Base-by-base conservation (phyloP, 2,329 filamentous ascomycete genomes). In the Talaromyces amestolkiae region DNA sequence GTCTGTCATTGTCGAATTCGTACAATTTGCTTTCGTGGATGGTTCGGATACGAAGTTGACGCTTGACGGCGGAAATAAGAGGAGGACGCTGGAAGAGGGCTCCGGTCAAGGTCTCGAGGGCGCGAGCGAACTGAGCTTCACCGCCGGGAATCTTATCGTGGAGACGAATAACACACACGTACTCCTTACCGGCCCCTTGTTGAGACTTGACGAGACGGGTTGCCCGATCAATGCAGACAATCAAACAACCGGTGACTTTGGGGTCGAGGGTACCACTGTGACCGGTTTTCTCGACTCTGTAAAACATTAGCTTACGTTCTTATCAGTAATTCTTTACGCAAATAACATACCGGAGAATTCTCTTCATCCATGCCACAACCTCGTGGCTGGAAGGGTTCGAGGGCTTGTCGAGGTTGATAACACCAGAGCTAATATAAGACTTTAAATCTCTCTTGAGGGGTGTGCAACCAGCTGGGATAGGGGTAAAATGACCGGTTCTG, bases 311-410 rank as follows among this genome's bases (percentile, higher is more conserved):
- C 1, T 43, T 27, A 17, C 3, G 27, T 4, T 37, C 8, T 39
- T 13, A 3, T 19, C 13, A 2, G 3, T 19, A 19, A 17, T 22
- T 8, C 4, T 37, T 22, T 15, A 39, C 1, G 8, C 3, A 22
- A 37, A 8, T 4, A 3, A 22, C 7, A 8, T 87, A 93, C 90
- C 91, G 89, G 65, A 99, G 86, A 75, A 98, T 98, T 74, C 94
- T 90, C 89, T 99, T 99, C 73, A 98, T 91, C 95, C 95, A 99
- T 71, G 95, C 94, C 76, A 99, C 95, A 71, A 99, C 95, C 85
- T 99, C 95, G 86, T 99, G 95, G 75, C 91, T 95, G 71, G 93
- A 97, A 63, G 94, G 94, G 84, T 99, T 99, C 62, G 93, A 96
- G 65, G 94, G 95, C 84, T 96, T 96, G 83, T 96, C 92, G 72